These are phyloP conservation scores for Ephemerocybe angulata DNA, from an alignment of 768 basidiomycete genomes.

Conservation along the genomic window DNA sequence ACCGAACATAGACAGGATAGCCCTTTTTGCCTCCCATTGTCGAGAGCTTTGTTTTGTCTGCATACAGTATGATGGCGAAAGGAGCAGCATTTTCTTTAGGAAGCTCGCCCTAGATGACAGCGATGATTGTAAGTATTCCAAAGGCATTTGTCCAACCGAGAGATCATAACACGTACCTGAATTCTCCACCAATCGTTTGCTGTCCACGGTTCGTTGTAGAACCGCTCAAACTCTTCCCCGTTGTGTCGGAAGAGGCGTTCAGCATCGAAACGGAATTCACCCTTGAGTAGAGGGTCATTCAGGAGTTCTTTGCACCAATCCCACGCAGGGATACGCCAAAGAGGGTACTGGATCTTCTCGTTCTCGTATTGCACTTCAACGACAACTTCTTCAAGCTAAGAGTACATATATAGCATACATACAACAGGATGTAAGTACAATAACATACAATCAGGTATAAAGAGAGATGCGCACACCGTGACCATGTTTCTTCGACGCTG, in stretches of 20 bases:
- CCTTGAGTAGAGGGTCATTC: slow-evolving; percentile 18
- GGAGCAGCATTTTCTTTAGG: slow-evolving; percentile 24
- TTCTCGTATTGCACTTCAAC: slow-evolving; percentile 19
- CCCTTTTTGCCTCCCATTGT: slow-evolving; percentile 36
- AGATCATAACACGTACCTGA: slow-evolving; percentile 35
- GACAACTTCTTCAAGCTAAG: slow-evolving; percentile 14
- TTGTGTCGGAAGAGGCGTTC: slow-evolving; percentile 25
- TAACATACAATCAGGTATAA: neutral
- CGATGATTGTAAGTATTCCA: slow-evolving; percentile 1
- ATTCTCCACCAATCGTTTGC: slow-evolving; percentile 33
- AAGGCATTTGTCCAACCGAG: too few species aligned
- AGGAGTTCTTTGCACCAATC: slow-evolving; percentile 28
- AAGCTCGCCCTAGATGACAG: slow-evolving; percentile 14
- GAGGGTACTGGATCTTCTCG: slow-evolving; percentile 12
- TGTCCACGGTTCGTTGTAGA: slow-evolving; percentile 37
- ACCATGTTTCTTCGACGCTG: slow-evolving; percentile 7
- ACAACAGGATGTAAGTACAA: neutral
- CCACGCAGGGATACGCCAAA: slow-evolving; percentile 21
- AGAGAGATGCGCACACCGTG: slow-evolving; percentile 8
- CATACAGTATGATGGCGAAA: slow-evolving; percentile 33
- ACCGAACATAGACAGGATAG: slow-evolving; percentile 33
- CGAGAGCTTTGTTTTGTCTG: slow-evolving; percentile 38
- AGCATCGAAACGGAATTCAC: slow-evolving; percentile 31
- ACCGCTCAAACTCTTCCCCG: slow-evolving; percentile 21
- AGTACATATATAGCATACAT: slow-evolving; percentile 8